Conservation (phyloP, 305 asterid genomes). For the Fraxinus nigra region DNA sequence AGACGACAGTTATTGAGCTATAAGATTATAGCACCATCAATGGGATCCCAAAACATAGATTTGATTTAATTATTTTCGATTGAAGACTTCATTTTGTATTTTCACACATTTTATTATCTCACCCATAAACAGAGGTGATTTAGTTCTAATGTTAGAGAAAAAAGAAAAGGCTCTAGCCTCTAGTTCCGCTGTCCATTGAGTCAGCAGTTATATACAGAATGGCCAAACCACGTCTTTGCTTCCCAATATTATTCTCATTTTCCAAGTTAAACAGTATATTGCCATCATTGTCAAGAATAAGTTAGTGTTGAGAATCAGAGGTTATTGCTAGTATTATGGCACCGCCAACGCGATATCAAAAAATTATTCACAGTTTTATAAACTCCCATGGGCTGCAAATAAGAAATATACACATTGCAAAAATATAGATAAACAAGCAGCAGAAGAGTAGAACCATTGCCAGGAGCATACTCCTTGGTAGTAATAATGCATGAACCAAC, state of each 20-base stretch:
- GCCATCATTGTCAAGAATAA: neutral
- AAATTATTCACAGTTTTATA: neutral
- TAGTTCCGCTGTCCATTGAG: neutral
- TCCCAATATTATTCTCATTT: neutral
- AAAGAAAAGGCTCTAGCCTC: neutral
- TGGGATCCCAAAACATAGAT: neutral
- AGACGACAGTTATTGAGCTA: neutral
- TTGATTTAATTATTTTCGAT: neutral
- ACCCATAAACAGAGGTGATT: neutral
- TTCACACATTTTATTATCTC: neutral
- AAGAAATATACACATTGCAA: neutral
- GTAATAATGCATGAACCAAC: constrained; percentile 71
- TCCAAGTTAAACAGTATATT: neutral
- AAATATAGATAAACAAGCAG: neutral
- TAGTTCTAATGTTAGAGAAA: neutral
- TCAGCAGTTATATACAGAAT: neutral
- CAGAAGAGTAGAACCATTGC: constrained; percentile 47
- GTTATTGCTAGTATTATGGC: neutral
- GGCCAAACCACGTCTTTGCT: neutral
- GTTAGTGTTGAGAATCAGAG: neutral
- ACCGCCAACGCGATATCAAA: neutral
- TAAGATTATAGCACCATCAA: neutral
- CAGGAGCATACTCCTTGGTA: constrained; percentile 70
- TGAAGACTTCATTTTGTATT: constrained; percentile 1
- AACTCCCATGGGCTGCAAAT: neutral